Evolutionary conservation across 1,284 basidiomycete genomes (phyloP), one percentile per base, ranked within the genome.

Genomic region (Cerrena zonata): DNA sequence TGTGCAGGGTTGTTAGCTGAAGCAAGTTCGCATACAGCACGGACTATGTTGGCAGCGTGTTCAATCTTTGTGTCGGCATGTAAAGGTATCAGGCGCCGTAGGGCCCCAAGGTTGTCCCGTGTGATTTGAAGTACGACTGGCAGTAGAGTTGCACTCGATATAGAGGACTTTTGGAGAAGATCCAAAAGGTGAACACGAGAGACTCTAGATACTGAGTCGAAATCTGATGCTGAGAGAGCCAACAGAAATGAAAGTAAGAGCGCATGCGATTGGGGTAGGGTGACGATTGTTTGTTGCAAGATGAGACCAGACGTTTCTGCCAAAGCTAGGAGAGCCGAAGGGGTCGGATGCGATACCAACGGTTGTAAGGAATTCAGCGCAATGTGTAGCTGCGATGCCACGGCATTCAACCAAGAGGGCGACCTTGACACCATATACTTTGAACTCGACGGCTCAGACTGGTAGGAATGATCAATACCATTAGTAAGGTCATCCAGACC

Each of bases 81-180:
- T 2, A 82, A 79, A 5, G 76, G 71, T 37, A 94, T 74, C 10
- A 88, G 71, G 10, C 82, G 79, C n/a, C 93, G 90, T 2, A 96
- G 70, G 0, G 84, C 72, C n/a, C 79, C 69, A 27, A 95, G 73
- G 52, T 82, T 79, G 40, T 88, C 82, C 56, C 75, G 69, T 1
- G 78, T 79, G 25, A 76, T 78, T 43, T 77, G 75, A 52, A 80
- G 69, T 25, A 83, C 65, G 3, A 71, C 75, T 53, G 77, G 76
- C 23, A 85, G 67, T 10, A 89, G 64, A 2, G 68, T 56, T 48
- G 74, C 67, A 25, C 71, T 72, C 2, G 69, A 65, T 45, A 65
- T 66, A 15, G 77, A 75, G 21, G 68, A 56, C 4, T 63, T 50
- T 10, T 59, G 12, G 5, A 88, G 69, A 19, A 88, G 68, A 2